These are phyloP conservation scores for Urostyla sp. DNA, from an alignment of 73 alveolate species.

Conservation along the genomic window DNA sequence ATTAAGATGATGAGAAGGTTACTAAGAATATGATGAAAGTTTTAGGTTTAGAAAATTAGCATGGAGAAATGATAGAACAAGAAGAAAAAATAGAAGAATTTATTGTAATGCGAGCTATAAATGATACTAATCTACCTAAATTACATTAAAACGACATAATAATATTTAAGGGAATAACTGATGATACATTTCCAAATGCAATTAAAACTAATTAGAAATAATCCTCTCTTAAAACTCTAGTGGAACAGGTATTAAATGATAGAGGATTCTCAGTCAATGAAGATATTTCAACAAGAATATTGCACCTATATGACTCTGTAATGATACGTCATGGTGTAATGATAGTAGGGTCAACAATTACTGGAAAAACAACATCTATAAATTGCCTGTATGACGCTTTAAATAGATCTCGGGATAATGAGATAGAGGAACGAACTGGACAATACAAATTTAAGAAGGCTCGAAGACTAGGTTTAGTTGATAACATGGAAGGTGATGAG, in stretches of 20 bases:
- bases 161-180: conserved; percentile 80
- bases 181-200: conserved; percentile 85
- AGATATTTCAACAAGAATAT: conserved; percentile 75
- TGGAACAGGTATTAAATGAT: conserved; percentile 77
- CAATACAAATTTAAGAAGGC: conserved; percentile 64
- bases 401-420: conserved; percentile 81
- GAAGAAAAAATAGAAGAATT: conserved; percentile 70
- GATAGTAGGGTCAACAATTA: conserved; percentile 73
- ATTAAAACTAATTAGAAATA: conserved; percentile 72
- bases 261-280: conserved; percentile 77
- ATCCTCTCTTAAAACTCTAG: conserved; percentile 78
- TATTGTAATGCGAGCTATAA: conserved; percentile 83
- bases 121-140: conserved; percentile 86
- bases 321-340: conserved; percentile 83
- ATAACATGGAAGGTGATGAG: conserved; percentile 12
- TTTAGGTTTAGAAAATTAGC: conserved; percentile 71
- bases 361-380: conserved; percentile 88
- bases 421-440: conserved; percentile 61
- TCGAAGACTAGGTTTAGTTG: conserved; percentile 69
- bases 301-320: conserved; percentile 88
- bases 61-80: conserved; percentile 52
- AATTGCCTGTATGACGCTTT: conserved; percentile 76
- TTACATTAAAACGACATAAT: conserved; percentile 80
- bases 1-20: conserved; percentile 41
- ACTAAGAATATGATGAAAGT: conserved; percentile 60